Evolutionary conservation across 179 eudicot genomes (phyloP).

Genomic region (Spergularia azorica): DNA sequence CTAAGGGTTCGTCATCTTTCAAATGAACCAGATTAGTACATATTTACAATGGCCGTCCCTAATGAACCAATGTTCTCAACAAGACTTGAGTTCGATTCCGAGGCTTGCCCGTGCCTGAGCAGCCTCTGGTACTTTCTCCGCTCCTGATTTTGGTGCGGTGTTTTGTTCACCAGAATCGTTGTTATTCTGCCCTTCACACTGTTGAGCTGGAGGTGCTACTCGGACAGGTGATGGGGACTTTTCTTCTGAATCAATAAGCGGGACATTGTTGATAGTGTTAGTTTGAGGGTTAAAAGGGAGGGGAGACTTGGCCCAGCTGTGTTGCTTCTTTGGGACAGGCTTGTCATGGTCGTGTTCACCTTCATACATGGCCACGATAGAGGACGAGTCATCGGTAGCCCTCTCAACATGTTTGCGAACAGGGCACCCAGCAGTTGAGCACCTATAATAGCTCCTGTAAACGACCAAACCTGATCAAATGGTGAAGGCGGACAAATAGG

Average conservation of each 20-base stretch:
- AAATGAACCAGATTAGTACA: not conserved
- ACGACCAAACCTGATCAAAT: not conserved
- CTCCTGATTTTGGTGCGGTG: slow-evolving; percentile 32
- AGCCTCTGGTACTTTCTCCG: slow-evolving; percentile 54
- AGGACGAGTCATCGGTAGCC: slow-evolving; percentile 53
- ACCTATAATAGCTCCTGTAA: slow-evolving; percentile 86
- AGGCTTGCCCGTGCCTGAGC: slow-evolving; percentile 60
- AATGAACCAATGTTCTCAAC: slow-evolving; percentile 26
- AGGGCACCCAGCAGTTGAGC: slow-evolving; percentile 86
- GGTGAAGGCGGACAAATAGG: not conserved
- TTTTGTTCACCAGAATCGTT: slow-evolving; percentile 30
- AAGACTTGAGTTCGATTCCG: slow-evolving; percentile 83
- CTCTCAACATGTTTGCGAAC: slow-evolving; percentile 85
- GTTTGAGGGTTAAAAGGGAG: slow-evolving; percentile 32
- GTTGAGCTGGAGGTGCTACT: slow-evolving; percentile 31
- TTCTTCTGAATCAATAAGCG: slow-evolving; percentile 31
- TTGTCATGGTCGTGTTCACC: slow-evolving; percentile 78
- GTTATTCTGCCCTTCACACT: slow-evolving; percentile 36
- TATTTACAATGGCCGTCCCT: not conserved
- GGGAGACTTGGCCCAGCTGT: slow-evolving; percentile 41
- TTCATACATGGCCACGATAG: slow-evolving; percentile 64
- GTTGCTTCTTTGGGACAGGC: slow-evolving; percentile 68
- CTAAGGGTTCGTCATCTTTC: not conserved
- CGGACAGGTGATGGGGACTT: slow-evolving; percentile 10
- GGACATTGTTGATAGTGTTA: slow-evolving; percentile 29